Evolutionary conservation across 257 asterid genomes (phyloP).

Genomic region (Apocynum venetum): DNA sequence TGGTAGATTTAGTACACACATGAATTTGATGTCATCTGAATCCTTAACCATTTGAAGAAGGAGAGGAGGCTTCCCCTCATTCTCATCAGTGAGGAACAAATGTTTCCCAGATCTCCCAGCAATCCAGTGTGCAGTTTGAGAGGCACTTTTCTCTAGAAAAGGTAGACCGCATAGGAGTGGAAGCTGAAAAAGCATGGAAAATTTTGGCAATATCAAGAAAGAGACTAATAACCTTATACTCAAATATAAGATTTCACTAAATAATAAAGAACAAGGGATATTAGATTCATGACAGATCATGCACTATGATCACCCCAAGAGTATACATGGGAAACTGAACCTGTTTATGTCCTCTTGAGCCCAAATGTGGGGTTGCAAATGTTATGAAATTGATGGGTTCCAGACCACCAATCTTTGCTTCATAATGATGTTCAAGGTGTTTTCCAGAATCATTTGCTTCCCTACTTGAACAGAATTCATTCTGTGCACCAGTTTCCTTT

Average conservation of each 20-base stretch:
- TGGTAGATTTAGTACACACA: conserved; percentile 43
- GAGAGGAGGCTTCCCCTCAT: conserved; percentile 75
- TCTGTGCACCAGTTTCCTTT: conserved; percentile 22
- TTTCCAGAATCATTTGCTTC: conserved; percentile 25
- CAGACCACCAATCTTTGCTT: conserved; percentile 59
- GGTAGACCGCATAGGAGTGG: conserved; percentile 93
- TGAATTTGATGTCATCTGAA: conserved; percentile 60
- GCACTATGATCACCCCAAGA: background rate
- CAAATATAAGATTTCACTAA: conserved; percentile 2
- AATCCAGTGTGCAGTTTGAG: conserved; percentile 82
- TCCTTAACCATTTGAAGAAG: conserved; percentile 78
- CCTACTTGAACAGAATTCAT: conserved; percentile 27
- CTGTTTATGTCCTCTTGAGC: conserved; percentile 86
- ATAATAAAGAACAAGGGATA: conserved; percentile 1
- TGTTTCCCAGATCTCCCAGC: conserved; percentile 94
- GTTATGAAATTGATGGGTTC: conserved; percentile 86
- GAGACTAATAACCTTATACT: background rate
- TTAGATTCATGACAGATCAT: background rate
- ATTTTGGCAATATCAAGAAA: background rate
- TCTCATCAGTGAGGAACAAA: conserved; percentile 80
- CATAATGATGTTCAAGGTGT: conserved; percentile 25
- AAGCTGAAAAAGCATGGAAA: conserved; percentile 38
- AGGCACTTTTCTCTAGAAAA: conserved; percentile 69
- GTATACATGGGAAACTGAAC: conserved; percentile 22
- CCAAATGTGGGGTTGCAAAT: conserved; percentile 90